These are phyloP conservation scores for Immersiella caudata DNA, from an alignment of 495 filamentous ascomycete genomes.

Conservation along the genomic window DNA sequence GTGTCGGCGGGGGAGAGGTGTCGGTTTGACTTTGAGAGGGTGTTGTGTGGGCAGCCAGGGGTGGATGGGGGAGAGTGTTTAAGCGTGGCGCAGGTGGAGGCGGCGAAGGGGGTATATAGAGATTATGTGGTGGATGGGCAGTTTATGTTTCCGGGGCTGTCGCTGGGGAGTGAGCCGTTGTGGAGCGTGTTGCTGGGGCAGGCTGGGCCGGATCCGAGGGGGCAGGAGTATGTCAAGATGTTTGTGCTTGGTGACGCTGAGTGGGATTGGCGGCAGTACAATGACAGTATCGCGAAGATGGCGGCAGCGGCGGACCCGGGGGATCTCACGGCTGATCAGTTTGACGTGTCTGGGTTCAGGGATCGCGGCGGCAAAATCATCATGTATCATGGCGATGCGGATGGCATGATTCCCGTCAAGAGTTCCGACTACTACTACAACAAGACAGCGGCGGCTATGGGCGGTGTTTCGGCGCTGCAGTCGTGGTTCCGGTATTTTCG, in stretches of 20 bases:
- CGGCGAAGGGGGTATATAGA: constrained; percentile 53
- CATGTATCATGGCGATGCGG: constrained; percentile 57
- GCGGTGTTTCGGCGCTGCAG: constrained; percentile 27
- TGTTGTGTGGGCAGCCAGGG: constrained; percentile 49
- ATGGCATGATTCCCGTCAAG: constrained; percentile 50
- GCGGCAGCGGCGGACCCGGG: constrained; percentile 50
- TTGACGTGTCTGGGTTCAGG: constrained; percentile 52
- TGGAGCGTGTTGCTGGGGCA: constrained; percentile 43
- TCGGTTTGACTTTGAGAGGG: constrained; percentile 49
- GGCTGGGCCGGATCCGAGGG: constrained; percentile 42
- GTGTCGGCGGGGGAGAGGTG: constrained; percentile 62
- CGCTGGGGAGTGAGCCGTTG: constrained; percentile 47
- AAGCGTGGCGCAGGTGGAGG: constrained; percentile 54
- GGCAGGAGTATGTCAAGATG: constrained; percentile 45
- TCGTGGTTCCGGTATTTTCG: constrained; percentile 45
- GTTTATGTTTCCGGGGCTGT: constrained; percentile 57
- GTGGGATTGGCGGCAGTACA: constrained; percentile 43
- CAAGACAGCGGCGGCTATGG: constrained; percentile 41
- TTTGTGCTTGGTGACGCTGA: constrained; percentile 51
- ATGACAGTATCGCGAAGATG: constrained; percentile 39
- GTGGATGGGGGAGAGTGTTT: constrained; percentile 52
- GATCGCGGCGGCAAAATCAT: constrained; percentile 56
- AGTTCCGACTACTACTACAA: constrained; percentile 51
- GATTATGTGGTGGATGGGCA: constrained; percentile 55
- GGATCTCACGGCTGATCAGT: constrained; percentile 50